A percentile compares a stretch with the other conserved stretches of the same genome.
Conservation (phyloP, 805 yeast species). For the Saccharomyces kudriavzevii region DNA sequence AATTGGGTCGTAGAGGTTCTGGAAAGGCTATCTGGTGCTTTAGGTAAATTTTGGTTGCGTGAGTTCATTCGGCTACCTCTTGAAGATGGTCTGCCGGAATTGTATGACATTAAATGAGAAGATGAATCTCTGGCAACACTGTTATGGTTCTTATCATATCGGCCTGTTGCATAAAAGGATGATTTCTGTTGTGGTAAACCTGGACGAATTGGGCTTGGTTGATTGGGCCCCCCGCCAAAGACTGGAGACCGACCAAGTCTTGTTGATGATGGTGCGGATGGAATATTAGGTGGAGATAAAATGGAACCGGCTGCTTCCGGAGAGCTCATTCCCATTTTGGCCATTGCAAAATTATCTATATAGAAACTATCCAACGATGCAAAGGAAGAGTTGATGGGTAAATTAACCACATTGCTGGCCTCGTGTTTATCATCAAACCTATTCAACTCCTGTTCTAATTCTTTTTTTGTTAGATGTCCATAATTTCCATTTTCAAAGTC, state of each 20-base stretch:
- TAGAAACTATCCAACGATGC: conserved; percentile 60
- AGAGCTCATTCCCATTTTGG: conserved; percentile 12
- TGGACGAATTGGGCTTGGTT: neutral
- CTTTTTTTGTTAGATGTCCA: conserved; percentile 9
- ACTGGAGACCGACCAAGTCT: neutral
- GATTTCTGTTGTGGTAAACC: neutral
- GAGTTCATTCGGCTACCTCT: conserved; percentile 1
- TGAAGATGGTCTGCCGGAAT: conserved; percentile 6
- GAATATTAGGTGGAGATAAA: neutral
- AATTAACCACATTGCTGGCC: conserved; percentile 44
- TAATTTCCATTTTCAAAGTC: conserved; percentile 1
- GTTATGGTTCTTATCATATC: neutral
- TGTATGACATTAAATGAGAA: conserved; percentile 5
- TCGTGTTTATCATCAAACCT: conserved; percentile 19
- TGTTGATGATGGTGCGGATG: neutral
- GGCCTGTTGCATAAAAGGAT: neutral
- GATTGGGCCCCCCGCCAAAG: conserved; percentile 1
- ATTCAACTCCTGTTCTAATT: conserved; percentile 19
- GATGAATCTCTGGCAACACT: conserved; percentile 5
- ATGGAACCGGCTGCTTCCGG: neutral
- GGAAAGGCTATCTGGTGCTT: neutral
- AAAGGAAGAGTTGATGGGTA: conserved; percentile 60
- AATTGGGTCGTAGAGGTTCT: neutral
- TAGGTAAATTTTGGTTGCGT: neutral
- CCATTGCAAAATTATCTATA: conserved; percentile 42